phyloP scores from a whole-genome alignment of 164 flowering plant species.

The Berberis vulgaris region DNA sequence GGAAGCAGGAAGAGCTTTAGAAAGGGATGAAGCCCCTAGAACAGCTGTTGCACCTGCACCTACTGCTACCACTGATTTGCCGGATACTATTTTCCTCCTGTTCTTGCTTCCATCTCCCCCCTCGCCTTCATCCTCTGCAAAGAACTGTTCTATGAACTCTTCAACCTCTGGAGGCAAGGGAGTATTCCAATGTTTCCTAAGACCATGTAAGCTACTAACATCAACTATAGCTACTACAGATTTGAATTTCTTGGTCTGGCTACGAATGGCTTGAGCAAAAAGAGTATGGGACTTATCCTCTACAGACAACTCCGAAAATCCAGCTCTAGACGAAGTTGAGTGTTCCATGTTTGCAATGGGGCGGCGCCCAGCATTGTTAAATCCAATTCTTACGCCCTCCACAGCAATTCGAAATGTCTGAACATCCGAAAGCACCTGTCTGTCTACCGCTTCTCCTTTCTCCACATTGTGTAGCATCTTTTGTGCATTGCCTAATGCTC shows the following conservation, averaged over 20 bases:
- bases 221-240: constrained; percentile 80
- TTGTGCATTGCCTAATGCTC: constrained; percentile 62
- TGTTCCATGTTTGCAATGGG: constrained; percentile 23
- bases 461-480: constrained; percentile 65
- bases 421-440: constrained; percentile 45
- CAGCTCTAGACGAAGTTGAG: constrained; percentile 11
- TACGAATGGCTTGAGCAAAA: constrained; percentile 59
- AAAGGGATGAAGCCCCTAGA: constrained; percentile 69
- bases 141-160: constrained; percentile 39
- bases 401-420: constrained; percentile 65
- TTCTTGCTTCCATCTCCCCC: constrained; percentile 20
- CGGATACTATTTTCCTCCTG: constrained; percentile 29
- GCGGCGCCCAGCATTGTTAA: constrained; percentile 53
- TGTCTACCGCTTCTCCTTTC: constrained; percentile 55
- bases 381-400: constrained; percentile 70
- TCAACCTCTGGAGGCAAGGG: constrained; percentile 57
- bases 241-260: constrained; percentile 56
- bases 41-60: constrained; percentile 94
- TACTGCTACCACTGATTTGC: constrained; percentile 72
- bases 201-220: constrained; percentile 62
- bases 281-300: constrained; percentile 71
- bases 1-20: constrained; percentile 67
- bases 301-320: constrained; percentile 45
- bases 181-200: constrained; percentile 80
- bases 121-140: constrained; percentile 26